These are phyloP conservation scores for Quercus ilex DNA, from an alignment of 306 rosid genomes.

Conservation along the genomic window DNA sequence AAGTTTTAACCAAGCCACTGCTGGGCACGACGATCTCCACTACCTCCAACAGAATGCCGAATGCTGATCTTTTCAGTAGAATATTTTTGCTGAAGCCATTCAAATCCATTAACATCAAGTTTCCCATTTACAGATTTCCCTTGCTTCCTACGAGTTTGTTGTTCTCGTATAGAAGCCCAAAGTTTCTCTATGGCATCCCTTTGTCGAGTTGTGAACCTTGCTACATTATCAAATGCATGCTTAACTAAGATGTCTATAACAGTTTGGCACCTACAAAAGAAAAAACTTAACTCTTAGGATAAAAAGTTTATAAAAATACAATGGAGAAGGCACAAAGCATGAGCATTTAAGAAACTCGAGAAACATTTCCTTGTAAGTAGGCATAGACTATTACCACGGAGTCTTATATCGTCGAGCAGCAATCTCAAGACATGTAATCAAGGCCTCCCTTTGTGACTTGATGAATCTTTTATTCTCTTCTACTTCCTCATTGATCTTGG, in stretches of 20 bases:
- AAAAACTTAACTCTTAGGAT: neutral
- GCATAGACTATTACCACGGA: conserved; percentile 55
- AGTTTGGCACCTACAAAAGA: conserved; percentile 83
- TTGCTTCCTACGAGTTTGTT: conserved; percentile 69
- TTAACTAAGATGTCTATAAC: conserved; percentile 90
- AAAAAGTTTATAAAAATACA: neutral
- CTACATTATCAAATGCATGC: conserved; percentile 72
- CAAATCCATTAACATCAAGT: conserved; percentile 85
- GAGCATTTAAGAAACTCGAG: neutral
- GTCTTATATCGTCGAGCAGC: conserved; percentile 80
- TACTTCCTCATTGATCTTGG: conserved; percentile 46
- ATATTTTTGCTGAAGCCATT: conserved; percentile 84
- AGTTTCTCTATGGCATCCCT: conserved; percentile 75
- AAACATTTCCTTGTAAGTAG: neutral
- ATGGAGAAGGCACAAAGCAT: neutral
- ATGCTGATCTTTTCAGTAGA: conserved; percentile 89
- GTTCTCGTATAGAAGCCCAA: conserved; percentile 89
- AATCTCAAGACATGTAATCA: conserved; percentile 78
- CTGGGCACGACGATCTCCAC: conserved; percentile 80
- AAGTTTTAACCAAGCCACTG: conserved; percentile 76
- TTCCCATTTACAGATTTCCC: conserved; percentile 89
- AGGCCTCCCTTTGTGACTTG: conserved; percentile 72
- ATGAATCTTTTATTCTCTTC: conserved; percentile 67
- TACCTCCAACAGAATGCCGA: conserved; percentile 77
- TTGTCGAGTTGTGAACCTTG: conserved; percentile 74